phyloP scores from a whole-genome alignment of 495 filamentous ascomycete species.

The Podospora fimiseda region DNA sequence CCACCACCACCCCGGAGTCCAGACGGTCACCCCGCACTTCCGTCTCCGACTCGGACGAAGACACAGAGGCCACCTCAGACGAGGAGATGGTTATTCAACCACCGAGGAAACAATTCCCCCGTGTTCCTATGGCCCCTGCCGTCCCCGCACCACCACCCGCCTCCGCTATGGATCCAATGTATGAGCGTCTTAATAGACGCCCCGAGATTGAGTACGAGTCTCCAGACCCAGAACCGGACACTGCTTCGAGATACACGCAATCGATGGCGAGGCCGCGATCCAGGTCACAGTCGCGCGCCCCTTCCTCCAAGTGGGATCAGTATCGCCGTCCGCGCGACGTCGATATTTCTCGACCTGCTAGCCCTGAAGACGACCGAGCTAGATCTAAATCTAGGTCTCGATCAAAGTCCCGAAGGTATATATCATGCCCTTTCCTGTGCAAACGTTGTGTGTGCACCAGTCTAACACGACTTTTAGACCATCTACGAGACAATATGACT shows the following conservation, averaged over 20 bases:
- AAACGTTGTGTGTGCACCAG: neutral
- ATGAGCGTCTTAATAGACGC: slow-evolving; percentile 21
- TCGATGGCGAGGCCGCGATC: slow-evolving; percentile 5
- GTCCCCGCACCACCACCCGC: slow-evolving; percentile 12
- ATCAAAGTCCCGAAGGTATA: slow-evolving; percentile 34
- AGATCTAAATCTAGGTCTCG: slow-evolving; percentile 29
- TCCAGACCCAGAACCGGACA: slow-evolving; percentile 12
- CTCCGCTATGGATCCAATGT: slow-evolving; percentile 12
- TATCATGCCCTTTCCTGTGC: neutral
- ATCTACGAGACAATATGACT: slow-evolving; percentile 34
- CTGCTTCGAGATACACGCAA: slow-evolving; percentile 15
- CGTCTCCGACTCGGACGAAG: slow-evolving; percentile 34
- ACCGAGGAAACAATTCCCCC: slow-evolving; percentile 9
- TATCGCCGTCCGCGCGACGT: slow-evolving; percentile 27
- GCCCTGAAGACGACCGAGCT: slow-evolving; percentile 27
- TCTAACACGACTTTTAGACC: slow-evolving; percentile 22
- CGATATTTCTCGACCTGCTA: slow-evolving; percentile 18
- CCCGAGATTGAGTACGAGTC: slow-evolving; percentile 22
- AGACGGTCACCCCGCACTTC: slow-evolving; percentile 33
- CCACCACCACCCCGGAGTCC: slow-evolving; percentile 35
- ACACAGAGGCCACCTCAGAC: slow-evolving; percentile 31
- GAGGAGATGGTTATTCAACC: slow-evolving; percentile 25
- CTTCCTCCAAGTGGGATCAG: slow-evolving; percentile 13
- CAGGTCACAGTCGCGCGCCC: neutral
- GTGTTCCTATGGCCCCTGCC: slow-evolving; percentile 7